Evolutionary conservation across 441 rosid species (phyloP), one percentile per base, ranked within the genome.

Genomic region (Erodium moschatum): DNA sequence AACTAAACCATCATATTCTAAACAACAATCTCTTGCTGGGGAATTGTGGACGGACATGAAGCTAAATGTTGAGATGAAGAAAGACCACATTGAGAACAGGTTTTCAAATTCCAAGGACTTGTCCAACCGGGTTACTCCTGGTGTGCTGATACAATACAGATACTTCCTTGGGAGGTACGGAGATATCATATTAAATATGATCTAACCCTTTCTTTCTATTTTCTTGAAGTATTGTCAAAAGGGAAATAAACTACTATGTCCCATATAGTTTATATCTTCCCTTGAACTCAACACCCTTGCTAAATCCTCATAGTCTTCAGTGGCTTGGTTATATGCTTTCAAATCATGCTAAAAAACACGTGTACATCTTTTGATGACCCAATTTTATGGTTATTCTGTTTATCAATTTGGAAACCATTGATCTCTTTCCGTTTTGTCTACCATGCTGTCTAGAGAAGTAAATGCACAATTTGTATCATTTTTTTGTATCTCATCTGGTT

Each of bases 151-250:
- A 67, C 98, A 94, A 75, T 91, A 81, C 75, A 88, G 81, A 87
- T 89, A 88, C 85, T 94, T 86, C 78, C 86, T 94, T 52, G 99
- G 97, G 75, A 88, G 99, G 97, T 94, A 82, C 33, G 8, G 21
- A 6, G 5, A 46, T 46, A 46, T 46, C 52, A 46, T 46, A 46
- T 12, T 46, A 12, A n/a, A 12, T 46, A 46, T 46, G 52, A 46
- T 12, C 13, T 46, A 11, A 46, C 52, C 52, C 52, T 46, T 46
- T 42, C 12, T 42, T 12, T 42, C 9, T 42, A 29, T 42, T 42
- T 42, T 12, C 3, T 42, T 10, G 1, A 42, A 42, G 48, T 42
- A 12, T 42, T 42, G 12, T 42, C 12, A 42, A 12, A 42, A 42
- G 12, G 11, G 12, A 42, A 42, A 9, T 9, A 12, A 42, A 42